These are phyloP conservation scores for Colletotrichum tofieldiae DNA, from an alignment of 2,329 filamentous ascomycete species.

Conservation along the genomic window DNA sequence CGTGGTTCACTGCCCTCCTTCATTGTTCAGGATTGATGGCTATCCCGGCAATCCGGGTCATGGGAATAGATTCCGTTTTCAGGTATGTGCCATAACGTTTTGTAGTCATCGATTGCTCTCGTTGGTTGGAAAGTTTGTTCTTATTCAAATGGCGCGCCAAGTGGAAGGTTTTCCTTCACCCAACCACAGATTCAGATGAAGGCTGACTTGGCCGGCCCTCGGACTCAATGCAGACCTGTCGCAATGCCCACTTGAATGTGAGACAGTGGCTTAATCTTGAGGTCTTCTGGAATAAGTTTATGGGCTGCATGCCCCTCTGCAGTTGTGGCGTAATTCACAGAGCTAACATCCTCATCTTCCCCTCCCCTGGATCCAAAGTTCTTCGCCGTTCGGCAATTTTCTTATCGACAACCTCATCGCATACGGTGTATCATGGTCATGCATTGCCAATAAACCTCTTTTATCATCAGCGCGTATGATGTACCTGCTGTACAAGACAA, in stretches of 20 bases:
- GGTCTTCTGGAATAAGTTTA: slow-evolving; percentile 30
- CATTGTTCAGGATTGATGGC: background rate
- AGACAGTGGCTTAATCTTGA: background rate
- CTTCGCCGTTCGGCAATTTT: background rate
- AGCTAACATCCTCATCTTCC: background rate
- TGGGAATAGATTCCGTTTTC: background rate
- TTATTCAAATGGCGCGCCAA: background rate
- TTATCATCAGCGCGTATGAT: slow-evolving; percentile 33
- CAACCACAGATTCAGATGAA: slow-evolving; percentile 24
- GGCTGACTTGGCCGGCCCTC: slow-evolving; percentile 3
- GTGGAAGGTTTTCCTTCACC: background rate
- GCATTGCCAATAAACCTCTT: background rate
- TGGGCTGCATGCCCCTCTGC: background rate
- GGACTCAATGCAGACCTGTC: slow-evolving; percentile 1
- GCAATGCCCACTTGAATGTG: background rate
- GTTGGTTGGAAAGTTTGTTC: background rate
- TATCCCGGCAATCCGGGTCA: background rate
- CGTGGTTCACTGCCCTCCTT: background rate
- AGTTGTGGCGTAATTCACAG: too few relatives aligned
- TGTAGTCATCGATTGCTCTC: background rate
- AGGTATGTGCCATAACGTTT: background rate
- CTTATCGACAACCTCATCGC: background rate
- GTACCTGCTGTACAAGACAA: slow-evolving; percentile 22
- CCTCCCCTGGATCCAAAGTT: background rate
- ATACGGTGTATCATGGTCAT: background rate